These are phyloP conservation scores for Senecio squalidus DNA, from an alignment of 140 eudicot genomes.

Conservation along the genomic window DNA sequence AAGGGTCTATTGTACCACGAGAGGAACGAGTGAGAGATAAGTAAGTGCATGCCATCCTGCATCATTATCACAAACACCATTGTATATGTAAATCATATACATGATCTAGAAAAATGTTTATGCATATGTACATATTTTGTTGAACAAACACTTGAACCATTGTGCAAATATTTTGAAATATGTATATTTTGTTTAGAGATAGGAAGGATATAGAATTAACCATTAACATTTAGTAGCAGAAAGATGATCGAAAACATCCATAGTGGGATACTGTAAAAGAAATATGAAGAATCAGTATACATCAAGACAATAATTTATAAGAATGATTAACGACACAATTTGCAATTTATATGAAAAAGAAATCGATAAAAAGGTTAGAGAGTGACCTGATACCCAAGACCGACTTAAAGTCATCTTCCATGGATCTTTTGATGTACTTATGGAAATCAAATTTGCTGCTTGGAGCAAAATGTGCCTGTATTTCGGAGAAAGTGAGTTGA, in stretches of 20 bases:
- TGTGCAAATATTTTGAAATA: too few relatives aligned
- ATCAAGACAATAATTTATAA: not conserved
- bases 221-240: constrained; percentile 49
- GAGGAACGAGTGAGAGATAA: constrained; percentile 61
- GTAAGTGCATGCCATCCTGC: constrained; percentile 78
- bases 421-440: constrained; percentile 70
- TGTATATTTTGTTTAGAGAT: not conserved
- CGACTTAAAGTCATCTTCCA: constrained; percentile 74
- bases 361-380: not conserved
- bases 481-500: not conserved
- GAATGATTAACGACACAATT: not conserved
- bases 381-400: constrained; percentile 74
- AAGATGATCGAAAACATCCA: constrained; percentile 62
- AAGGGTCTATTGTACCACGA: constrained; percentile 35
- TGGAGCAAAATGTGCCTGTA: constrained; percentile 74
- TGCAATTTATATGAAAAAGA: not conserved
- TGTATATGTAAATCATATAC: not conserved
- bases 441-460: constrained; percentile 71
- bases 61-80: not conserved
- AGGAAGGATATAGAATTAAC: constrained; percentile 26
- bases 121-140: not conserved
- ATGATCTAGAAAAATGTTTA: not conserved
- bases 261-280: constrained; percentile 51
- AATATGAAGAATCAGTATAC: not conserved
- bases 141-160: too few relatives aligned